These are phyloP conservation scores for Plasmodium reichenowi DNA, from an alignment of 169 alveolate species.

Conservation along the genomic window DNA sequence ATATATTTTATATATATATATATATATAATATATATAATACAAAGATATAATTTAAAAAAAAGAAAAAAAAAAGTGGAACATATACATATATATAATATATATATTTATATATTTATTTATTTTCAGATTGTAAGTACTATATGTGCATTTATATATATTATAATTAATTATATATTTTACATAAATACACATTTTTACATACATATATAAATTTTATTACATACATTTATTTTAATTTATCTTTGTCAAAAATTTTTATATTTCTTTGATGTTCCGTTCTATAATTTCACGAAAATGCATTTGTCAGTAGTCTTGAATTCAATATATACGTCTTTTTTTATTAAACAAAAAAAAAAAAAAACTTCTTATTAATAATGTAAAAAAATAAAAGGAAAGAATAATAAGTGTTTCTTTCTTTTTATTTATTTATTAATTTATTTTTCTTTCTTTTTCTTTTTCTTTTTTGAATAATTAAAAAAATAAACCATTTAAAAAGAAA, in stretches of 20 bases:
- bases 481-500: background rate
- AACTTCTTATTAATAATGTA: slow-evolving; percentile 13
- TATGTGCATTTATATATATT: background rate
- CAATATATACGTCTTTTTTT: slow-evolving; percentile 21
- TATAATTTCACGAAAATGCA: background rate
- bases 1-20: no score
- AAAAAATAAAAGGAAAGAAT: slow-evolving; percentile 3
- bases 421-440: no score
- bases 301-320: slow-evolving; percentile 15
- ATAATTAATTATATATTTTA: background rate
- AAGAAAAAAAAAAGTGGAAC: background rate
- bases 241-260: slow-evolving; percentile 2
- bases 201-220: background rate
- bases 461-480: background rate
- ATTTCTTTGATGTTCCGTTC: slow-evolving; percentile 4
- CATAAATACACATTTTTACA: background rate
- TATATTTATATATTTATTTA: slow-evolving; percentile 9
- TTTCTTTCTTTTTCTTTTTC: no score
- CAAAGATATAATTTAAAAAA: no score
- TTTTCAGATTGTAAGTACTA: background rate
- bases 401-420: background rate
- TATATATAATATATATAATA: no score
- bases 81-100: slow-evolving; percentile 4
- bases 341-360: background rate
- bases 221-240: background rate